Conservation (phyloP, 169 alveolate species). For the Eimeria tenella region DNA sequence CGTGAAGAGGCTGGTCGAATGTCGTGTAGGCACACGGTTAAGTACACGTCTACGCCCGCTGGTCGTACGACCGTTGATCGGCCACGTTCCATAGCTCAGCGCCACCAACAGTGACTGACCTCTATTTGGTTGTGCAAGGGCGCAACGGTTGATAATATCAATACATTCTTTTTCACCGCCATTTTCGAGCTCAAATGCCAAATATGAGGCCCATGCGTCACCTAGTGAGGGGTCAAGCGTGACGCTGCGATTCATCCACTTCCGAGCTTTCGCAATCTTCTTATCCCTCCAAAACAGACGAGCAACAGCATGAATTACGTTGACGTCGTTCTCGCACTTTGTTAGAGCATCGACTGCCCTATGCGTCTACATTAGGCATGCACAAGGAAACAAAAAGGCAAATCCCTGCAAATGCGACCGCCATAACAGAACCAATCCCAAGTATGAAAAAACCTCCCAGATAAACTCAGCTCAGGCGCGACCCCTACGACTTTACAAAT, state of each 20-base stretch:
- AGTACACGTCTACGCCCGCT: no score
- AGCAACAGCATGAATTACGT: conserved; percentile 95
- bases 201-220: conserved; percentile 96
- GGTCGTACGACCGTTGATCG: no score
- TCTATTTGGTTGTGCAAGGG: conserved; percentile 89
- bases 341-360: conserved; percentile 95
- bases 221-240: conserved; percentile 94
- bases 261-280: conserved; percentile 95
- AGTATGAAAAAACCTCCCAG: no score
- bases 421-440: no score
- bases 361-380: conserved; percentile 85
- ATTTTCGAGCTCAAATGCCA: conserved; percentile 94
- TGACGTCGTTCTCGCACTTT: conserved; percentile 95
- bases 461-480: no score
- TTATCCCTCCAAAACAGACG: conserved; percentile 93
- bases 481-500: no score
- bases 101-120: conserved; percentile 57
- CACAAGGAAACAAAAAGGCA: not conserved
- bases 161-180: conserved; percentile 83
- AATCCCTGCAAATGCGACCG: not conserved
- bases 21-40: no score
- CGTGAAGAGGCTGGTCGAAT: no score
- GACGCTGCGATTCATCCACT: conserved; percentile 96
- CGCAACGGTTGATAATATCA: conserved; percentile 87
- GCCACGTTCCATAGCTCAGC: no score